Percentiles rank a stretch among this genome's conserved stretches.
phyloP scores from a whole-genome alignment of 805 yeast species.

The Yamadazyma sp. region DNA sequence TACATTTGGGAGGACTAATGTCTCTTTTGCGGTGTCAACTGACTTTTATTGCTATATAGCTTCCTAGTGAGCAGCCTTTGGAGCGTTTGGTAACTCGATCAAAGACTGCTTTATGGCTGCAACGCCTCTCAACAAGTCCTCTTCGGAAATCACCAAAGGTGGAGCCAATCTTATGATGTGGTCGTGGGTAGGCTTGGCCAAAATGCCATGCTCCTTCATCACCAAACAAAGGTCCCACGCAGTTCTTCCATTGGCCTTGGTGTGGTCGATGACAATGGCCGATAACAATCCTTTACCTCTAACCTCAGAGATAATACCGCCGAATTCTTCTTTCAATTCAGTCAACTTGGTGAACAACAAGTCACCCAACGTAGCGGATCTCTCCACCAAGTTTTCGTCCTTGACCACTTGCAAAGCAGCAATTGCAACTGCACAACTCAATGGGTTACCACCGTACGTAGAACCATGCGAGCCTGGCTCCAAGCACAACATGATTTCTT shows the following conservation, averaged over 20 bases:
- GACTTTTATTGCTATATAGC: too few species aligned
- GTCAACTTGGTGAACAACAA: slow-evolving; percentile 60
- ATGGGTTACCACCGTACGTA: slow-evolving; percentile 96
- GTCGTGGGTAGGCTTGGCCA: slow-evolving; percentile 97
- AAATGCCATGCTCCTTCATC: slow-evolving; percentile 84
- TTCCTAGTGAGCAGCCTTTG: slow-evolving; percentile 46
- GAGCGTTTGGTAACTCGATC: slow-evolving; percentile 52
- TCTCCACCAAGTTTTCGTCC: slow-evolving; percentile 82
- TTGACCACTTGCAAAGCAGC: slow-evolving; percentile 89
- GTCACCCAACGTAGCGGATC: slow-evolving; percentile 71
- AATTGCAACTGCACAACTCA: slow-evolving; percentile 88
- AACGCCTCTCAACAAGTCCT: slow-evolving; percentile 80
- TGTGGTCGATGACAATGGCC: slow-evolving; percentile 87
- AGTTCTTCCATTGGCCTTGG: slow-evolving; percentile 80
- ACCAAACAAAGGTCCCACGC: slow-evolving; percentile 95
- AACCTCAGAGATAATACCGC: slow-evolving; percentile 58
- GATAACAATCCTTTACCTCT: slow-evolving; percentile 85
- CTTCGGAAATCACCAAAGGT: slow-evolving; percentile 86
- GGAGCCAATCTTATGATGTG: slow-evolving; percentile 95
- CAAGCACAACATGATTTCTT: slow-evolving; percentile 82
- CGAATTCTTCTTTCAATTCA: slow-evolving; percentile 50
- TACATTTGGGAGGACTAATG: too few species aligned
- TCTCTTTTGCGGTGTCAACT: too few species aligned
- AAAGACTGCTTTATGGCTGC: slow-evolving; percentile 66
- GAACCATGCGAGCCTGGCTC: slow-evolving; percentile 98